These are phyloP conservation scores for Herpetomonas samuelpessoai DNA, from an alignment of 208 protist species.

Conservation along the genomic window DNA sequence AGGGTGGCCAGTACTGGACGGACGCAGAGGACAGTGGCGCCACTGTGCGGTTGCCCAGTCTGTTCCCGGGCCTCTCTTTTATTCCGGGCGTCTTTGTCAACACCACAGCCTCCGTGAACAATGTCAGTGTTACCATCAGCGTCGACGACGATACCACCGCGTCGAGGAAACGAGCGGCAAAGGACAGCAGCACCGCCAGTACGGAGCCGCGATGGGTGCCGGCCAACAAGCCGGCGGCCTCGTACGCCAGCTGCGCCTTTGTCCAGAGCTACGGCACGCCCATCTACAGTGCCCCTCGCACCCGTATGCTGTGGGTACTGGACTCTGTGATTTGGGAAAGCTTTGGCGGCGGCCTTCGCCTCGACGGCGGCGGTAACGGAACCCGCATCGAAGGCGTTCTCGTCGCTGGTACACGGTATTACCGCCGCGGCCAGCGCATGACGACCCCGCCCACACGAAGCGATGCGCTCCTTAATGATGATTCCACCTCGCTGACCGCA, in stretches of 20 bases:
- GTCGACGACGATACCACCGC: not conserved
- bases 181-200: not conserved
- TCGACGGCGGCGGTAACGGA: slow-evolving; percentile 23
- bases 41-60: not conserved
- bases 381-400: slow-evolving; percentile 23
- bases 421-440: no score
- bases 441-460: no score
- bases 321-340: slow-evolving; percentile 32
- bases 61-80: slow-evolving; percentile 15
- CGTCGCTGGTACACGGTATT: slow-evolving; percentile 31
- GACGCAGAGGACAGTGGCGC: not conserved
- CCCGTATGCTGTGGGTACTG: slow-evolving; percentile 19
- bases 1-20: slow-evolving; percentile 10
- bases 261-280: slow-evolving; percentile 30
- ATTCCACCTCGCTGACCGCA: no score
- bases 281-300: slow-evolving; percentile 19
- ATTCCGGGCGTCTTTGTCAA: slow-evolving; percentile 31
- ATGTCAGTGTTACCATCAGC: not conserved
- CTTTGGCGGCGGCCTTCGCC: slow-evolving; percentile 30
- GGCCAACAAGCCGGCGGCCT: not conserved
- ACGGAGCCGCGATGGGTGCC: not conserved
- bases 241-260: slow-evolving; percentile 12
- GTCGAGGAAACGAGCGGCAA: not conserved
- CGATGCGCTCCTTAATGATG: no score
- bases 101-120: slow-evolving; percentile 6